phyloP scores from a whole-genome alignment of 2,329 filamentous ascomycete genomes.

The Sporothrix dimorphospora region DNA sequence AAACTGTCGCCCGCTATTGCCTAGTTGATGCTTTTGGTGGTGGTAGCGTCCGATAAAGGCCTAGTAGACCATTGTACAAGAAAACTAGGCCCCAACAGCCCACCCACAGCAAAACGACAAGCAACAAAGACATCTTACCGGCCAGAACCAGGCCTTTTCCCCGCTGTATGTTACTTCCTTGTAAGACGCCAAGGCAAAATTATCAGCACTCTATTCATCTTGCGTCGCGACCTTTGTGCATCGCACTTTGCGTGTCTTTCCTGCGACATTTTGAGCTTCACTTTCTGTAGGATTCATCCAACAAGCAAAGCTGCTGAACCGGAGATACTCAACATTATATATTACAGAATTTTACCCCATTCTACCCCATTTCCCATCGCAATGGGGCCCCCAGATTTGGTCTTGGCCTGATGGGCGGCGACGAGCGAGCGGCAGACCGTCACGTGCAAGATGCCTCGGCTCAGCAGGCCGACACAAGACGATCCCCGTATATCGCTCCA shows the following conservation, averaged over 20 bases:
- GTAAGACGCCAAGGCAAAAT: too few relatives aligned
- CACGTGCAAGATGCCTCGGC: constrained; percentile 26
- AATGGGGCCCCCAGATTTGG: not conserved
- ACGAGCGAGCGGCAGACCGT: not conserved
- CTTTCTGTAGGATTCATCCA: too few relatives aligned
- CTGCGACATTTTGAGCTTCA: not conserved
- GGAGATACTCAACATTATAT: not conserved
- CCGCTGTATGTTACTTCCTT: not conserved
- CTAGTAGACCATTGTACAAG: too few relatives aligned
- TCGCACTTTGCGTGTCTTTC: not conserved
- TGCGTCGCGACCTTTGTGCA: not conserved
- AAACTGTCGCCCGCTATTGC: not conserved
- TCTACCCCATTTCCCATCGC: not conserved
- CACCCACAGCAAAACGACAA: too few relatives aligned
- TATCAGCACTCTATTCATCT: not conserved
- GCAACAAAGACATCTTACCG: too few relatives aligned
- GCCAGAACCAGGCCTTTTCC: not conserved
- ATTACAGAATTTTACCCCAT: too few relatives aligned
- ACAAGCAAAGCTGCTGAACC: not conserved
- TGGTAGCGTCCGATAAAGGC: too few relatives aligned
- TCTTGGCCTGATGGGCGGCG: not conserved
- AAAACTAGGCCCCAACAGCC: too few relatives aligned
- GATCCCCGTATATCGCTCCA: not conserved
- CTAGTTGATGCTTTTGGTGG: not conserved
- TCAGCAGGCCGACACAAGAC: not conserved